Percentiles rank a stretch among this genome's conserved stretches.
phyloP scores from a whole-genome alignment of 768 basidiomycete species.

The Leccinum disarticulatum region DNA sequence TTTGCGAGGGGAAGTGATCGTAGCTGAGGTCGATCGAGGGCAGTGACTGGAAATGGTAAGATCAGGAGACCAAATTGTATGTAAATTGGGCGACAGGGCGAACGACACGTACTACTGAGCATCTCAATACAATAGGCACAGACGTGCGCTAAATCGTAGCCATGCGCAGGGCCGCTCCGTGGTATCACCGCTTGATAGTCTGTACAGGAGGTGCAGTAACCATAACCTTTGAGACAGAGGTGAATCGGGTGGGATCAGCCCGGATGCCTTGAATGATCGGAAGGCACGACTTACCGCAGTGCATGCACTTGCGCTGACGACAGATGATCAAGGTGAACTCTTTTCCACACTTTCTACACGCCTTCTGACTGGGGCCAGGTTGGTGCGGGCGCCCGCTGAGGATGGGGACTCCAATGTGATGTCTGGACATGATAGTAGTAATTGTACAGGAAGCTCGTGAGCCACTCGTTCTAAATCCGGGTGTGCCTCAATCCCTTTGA shows the following conservation, averaged over 20 bases:
- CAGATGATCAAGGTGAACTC: constrained; percentile 70
- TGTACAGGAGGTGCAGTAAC: constrained; percentile 70
- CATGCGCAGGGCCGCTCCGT: constrained; percentile 46
- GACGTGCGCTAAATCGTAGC: constrained; percentile 65
- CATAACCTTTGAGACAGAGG: constrained; percentile 48
- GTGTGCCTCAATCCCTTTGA: not conserved
- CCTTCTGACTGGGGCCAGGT: constrained; percentile 24
- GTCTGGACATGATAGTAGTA: constrained; percentile 20
- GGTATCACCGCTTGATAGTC: constrained; percentile 82
- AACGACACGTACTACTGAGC: constrained; percentile 51
- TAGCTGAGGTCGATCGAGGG: constrained; percentile 57
- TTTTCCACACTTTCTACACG: constrained; percentile 70
- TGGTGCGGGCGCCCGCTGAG: constrained; percentile 62
- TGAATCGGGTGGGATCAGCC: not conserved
- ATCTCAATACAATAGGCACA: constrained; percentile 76
- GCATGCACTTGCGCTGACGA: constrained; percentile 65
- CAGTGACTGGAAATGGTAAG: constrained; percentile 53
- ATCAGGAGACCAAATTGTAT: not conserved
- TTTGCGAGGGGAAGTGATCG: constrained; percentile 56
- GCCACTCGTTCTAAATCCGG: not conserved
- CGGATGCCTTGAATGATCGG: not conserved
- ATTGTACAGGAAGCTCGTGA: not conserved
- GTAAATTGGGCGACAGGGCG: not conserved
- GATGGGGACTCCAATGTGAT: constrained; percentile 57
- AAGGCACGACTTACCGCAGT: constrained; percentile 57